Evolutionary conservation across 148 eudicot species (phyloP), one percentile per base, ranked within the genome.

Genomic region (Simmondsia chinensis): DNA sequence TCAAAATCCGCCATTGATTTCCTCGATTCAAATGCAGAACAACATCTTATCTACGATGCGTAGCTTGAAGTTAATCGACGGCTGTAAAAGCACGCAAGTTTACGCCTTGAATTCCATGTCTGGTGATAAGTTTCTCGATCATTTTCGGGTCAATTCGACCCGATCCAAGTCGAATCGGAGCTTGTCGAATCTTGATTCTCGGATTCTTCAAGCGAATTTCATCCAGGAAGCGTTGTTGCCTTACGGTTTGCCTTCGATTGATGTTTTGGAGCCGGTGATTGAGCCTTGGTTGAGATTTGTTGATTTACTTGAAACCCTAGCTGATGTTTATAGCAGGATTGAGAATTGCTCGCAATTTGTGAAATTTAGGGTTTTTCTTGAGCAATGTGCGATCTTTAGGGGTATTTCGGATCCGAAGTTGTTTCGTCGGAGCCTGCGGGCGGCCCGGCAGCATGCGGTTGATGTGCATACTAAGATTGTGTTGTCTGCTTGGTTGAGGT

Each of bases 101-200:
- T 64, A 66, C 48, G 63, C 79, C 30, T 33, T 75, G 5, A 61
- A 71, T 50, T 56, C 69, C 7, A 38, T 64, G 2, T 35, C 40
- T 0, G 73, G 71, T 0, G 83, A 83, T 46, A 79, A 76, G 56
- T 61, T 83, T 7, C 48, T 79, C 10, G 93, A 78, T 15, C 94
- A 79, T 26, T 44, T 83, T 9, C 68, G 81, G 49, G 94, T 79
- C 48, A 79, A 73, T 62, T 70, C 94, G 5, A 43, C 65, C 43
- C 59, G 81, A 62, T 68, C 80, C 19, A 84, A 69, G 45, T 54
- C 77, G 6, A 39, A 33, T 26, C 52, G 55, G 35, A 54, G 24
- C 48, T 48, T 45, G 36, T 60, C 50, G 20, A 77, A 53, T 37
- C 46, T 57, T 23, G 65, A 51, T 46, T 20, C 19, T 7, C 52